phyloP scores from a whole-genome alignment of 306 rosid species.

The Begonia loranthoides region DNA sequence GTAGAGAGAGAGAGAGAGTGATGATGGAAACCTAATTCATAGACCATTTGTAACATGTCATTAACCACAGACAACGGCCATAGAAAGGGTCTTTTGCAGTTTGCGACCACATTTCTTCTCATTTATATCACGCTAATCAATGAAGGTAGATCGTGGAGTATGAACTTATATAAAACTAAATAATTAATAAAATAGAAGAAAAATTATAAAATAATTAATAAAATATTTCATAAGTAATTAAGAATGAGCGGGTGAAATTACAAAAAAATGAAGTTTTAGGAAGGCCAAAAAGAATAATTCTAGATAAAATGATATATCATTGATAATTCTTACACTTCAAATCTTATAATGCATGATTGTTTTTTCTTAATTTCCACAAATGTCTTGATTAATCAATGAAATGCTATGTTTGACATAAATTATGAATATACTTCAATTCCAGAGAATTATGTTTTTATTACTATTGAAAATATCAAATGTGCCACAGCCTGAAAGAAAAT shows the following conservation, averaged over 20 bases:
- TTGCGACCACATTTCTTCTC: not conserved
- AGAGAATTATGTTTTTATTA: too few species aligned
- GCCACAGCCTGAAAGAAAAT: too few species aligned
- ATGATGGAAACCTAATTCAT: constrained; percentile 11
- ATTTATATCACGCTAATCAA: not conserved
- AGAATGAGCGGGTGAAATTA: too few species aligned
- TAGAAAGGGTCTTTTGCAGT: too few species aligned
- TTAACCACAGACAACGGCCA: not conserved
- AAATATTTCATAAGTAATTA: not conserved
- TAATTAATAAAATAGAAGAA: not conserved
- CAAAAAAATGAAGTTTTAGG: not conserved
- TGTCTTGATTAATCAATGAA: too few species aligned
- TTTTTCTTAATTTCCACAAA: too few species aligned
- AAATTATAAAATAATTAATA: not conserved
- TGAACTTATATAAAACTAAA: not conserved
- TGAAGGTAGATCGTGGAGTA: not conserved
- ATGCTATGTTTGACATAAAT: too few species aligned
- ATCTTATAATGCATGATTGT: too few species aligned
- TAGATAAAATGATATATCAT: not conserved
- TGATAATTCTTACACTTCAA: too few species aligned
- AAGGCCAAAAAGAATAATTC: not conserved
- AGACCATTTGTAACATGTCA: not conserved
- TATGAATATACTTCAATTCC: too few species aligned
- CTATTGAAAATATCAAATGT: too few species aligned
- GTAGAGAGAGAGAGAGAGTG: constrained; percentile 7